Conservation (phyloP, 176 grass and related monocot genomes). For the Oryza officinalis region DNA sequence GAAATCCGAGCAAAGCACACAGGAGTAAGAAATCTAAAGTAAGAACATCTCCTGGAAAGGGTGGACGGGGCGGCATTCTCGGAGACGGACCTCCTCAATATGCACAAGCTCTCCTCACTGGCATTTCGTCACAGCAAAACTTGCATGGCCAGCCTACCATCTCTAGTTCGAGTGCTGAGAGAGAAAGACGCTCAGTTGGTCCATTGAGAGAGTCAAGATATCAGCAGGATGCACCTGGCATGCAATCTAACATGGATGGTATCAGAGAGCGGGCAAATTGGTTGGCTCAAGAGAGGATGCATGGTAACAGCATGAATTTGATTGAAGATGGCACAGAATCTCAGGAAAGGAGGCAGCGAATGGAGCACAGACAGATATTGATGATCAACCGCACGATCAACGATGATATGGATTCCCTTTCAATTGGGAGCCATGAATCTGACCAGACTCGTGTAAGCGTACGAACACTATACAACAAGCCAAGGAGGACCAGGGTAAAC, state of each 20-base stretch:
- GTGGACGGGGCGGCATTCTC: slow-evolving; percentile 20
- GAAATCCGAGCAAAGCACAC: slow-evolving; percentile 38
- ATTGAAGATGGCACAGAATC: slow-evolving; percentile 19
- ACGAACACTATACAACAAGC: slow-evolving; percentile 38
- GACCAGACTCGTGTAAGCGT: slow-evolving; percentile 16
- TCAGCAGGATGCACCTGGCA: background rate
- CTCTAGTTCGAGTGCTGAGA: slow-evolving; percentile 25
- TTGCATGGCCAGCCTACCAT: slow-evolving; percentile 7
- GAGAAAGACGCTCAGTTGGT: slow-evolving; percentile 16
- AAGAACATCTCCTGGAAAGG: slow-evolving; percentile 44
- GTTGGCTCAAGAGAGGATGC: slow-evolving; percentile 17
- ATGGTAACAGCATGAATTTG: slow-evolving; percentile 21
- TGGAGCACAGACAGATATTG: slow-evolving; percentile 48
- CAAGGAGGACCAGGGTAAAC: slow-evolving; percentile 38
- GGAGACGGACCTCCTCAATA: slow-evolving; percentile 30
- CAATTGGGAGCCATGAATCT: slow-evolving; percentile 15
- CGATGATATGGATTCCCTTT: slow-evolving; percentile 21
- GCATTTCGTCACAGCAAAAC: background rate
- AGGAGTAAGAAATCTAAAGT: slow-evolving; percentile 48
- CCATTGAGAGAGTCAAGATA: slow-evolving; percentile 30
- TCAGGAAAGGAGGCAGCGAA: slow-evolving; percentile 30
- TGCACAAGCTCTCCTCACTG: background rate
- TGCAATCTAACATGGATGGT: slow-evolving; percentile 9
- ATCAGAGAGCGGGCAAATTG: slow-evolving; percentile 13
- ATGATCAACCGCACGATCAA: slow-evolving; percentile 51